Base-by-base conservation (phyloP, 805 yeast genomes). In the Lachancea sp. region DNA sequence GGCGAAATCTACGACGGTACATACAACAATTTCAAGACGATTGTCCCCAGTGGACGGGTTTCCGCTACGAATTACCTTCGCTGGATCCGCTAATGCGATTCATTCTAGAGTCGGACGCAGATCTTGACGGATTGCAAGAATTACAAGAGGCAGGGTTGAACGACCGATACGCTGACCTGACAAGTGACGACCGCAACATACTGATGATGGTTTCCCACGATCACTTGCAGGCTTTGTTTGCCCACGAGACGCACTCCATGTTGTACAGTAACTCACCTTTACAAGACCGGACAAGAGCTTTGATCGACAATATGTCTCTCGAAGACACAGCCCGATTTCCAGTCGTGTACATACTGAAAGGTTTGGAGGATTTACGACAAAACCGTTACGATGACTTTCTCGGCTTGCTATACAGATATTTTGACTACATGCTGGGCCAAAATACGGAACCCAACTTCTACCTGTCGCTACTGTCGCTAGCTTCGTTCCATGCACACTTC, bases 361-460 rank as follows among this genome's bases (percentile, higher is more conserved):
- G 60, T 38, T 36, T 60, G 35, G 45, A 50, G 27, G 52, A 52
- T 9, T 37, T 56, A 2, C 34, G 41, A 9, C 36, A 39, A 1
- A 41, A 50, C 33, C 43, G 51, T 5, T 60, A 60, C 41, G 62
- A 69, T 36, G 59, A 55, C 31, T 68, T 75, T 57, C 36, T 75
- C 61, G 67, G 81, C 65, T 66, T 81, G 55, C 59, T 85, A 54
- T 78, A 77, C 55, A 61, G 76, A 36, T 78, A 75, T 49, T 85
- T 81, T 59, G 95, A 85, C 61, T 83, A 85, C 44, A 79, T 82
- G 79, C 79, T 84, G 63, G 78, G 88, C 9, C 76, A 74, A 46
- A 75, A 75, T 50, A 78, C 79, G 29, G 77, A 78, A 46, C 72
- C 75, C 36, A 79, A 79, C 52, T 86, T 85, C 55, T 95, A 86